Evolutionary conservation across 2,329 filamentous ascomycete species (phyloP), one percentile per base, ranked within the genome.

Genomic region (Zymoseptoria pseudotritici): DNA sequence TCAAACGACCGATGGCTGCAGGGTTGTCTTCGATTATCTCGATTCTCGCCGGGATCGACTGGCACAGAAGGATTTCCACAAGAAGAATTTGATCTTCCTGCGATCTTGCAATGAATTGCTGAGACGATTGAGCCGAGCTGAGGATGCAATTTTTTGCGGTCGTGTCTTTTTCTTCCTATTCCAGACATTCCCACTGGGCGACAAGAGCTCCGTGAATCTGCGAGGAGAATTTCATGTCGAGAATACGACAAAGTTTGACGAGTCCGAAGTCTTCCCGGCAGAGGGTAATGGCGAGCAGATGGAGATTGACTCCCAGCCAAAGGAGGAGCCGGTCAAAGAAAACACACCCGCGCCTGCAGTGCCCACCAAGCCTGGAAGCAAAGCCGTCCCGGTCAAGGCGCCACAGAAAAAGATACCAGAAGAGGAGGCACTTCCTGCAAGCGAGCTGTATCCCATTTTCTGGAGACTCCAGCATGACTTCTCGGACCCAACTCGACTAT

Each of bases 81-180:
- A 89, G 71, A 97, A 96, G 74, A 88, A 90, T 61, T 78, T 97
- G 50, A 86, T 96, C 59, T 94, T 97, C 65, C 78, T 99, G n/a
- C 84, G 94, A 69, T 89, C 89, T 61, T 99, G 94, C 76, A 99
- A 97, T 74, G 94, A 97, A 76, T 81, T 99, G 17, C 80, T 99
- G n/a, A 86, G 93, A 42, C 84, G 94, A 53, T 81, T 99, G 2
- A 97, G 94, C n/a, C 85, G 94, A 59, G 93, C 94, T 3, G 92
- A 97, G 73, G 94, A 99, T 74, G 95, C 94, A 0, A 91, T 95
- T 0, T 99, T 99, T 72, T 99, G 94, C 71, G 94, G 94, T 17
- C 85, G 94, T 49, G 94, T 99, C 24, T 97, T 97, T 75, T 97
- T 99, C 65, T 99, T 97, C 75, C 85, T 99, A 72, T 99, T 97